These are phyloP conservation scores for Prunus mira DNA, from an alignment of 306 rosid genomes.

Conservation along the genomic window DNA sequence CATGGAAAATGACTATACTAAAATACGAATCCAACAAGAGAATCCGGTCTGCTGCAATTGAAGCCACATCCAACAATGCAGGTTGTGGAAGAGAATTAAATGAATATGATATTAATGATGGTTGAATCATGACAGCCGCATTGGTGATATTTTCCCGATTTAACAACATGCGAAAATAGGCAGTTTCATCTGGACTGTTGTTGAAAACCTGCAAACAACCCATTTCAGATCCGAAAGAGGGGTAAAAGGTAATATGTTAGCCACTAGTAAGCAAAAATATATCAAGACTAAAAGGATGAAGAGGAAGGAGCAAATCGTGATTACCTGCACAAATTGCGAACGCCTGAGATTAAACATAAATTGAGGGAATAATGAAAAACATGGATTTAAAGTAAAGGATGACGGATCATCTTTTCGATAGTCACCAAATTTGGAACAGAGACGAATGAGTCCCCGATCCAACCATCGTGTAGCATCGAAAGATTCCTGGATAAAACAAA, in stretches of 20 bases:
- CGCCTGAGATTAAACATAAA: constrained; percentile 93
- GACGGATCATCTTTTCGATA: constrained; percentile 96
- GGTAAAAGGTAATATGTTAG: not conserved
- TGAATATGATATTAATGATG: constrained; percentile 82
- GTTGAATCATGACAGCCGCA: constrained; percentile 98
- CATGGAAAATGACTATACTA: constrained; percentile 92
- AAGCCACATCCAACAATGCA: constrained; percentile 89
- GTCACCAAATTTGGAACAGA: constrained; percentile 95
- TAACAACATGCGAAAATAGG: constrained; percentile 87
- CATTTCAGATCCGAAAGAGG: constrained; percentile 14
- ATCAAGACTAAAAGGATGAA: constrained; percentile 12
- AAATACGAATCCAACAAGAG: constrained; percentile 89
- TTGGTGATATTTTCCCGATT: constrained; percentile 89
- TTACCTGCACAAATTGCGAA: constrained; percentile 96
- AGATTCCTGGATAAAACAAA: constrained; percentile 61
- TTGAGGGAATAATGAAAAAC: constrained; percentile 88
- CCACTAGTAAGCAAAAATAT: not conserved
- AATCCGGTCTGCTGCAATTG: constrained; percentile 85
- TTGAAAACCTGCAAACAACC: constrained; percentile 76
- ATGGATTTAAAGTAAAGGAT: constrained; percentile 80
- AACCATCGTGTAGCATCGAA: constrained; percentile 97
- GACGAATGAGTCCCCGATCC: constrained; percentile 91
- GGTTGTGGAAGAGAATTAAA: constrained; percentile 87
- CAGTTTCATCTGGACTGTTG: constrained; percentile 99
- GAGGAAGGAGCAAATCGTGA: constrained; percentile 12